Evolutionary conservation across 768 basidiomycete species (phyloP), one percentile per base, ranked within the genome.

Genomic region (Russula emetica): DNA sequence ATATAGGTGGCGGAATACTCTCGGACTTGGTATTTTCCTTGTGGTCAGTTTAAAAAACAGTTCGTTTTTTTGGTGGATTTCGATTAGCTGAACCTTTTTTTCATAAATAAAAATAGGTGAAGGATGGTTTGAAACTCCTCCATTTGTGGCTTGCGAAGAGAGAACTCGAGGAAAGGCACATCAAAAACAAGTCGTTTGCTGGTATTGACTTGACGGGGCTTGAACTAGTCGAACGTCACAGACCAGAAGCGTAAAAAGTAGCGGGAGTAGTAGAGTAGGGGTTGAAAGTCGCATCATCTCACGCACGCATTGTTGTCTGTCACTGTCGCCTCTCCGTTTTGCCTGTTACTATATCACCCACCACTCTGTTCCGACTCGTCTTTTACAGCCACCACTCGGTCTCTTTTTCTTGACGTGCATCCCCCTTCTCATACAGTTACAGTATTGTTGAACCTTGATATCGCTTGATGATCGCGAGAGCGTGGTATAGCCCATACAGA

Each of bases 101-200:
- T 42, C 22, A 14, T 32, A 32, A 2, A 7, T 49, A 89, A 30
- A 5, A 2, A 7, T 51, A 89, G 87, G 82, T 79, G 9, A 88
- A 85, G 71, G 90, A 91, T 62, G 84, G 84, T 55, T 49, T 88
- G 1, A 80, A 86, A 44, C 77, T 92, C 0, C 73, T 87, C 5
- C 85, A 91, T 69, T 77, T 89, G 7, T 88, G 82, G 75, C 79
- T 91, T 5, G 79, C 83, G 7, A 87, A 88, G 70, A 84, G 83
- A 20, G 90, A 92, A 70, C 76, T 90, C 6, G 83, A 87, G 70
- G 84, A 83, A 2, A 79, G 90, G 16, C 76, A 78, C 26, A 83
- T 92, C 30, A 88, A 85, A 74, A 87, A 80, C 70, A 80, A 82
- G 64, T 83, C 88, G 49, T 92, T 92, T 70, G 76, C 78, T n/a